phyloP scores from a whole-genome alignment of 2,329 filamentous ascomycete species.

The Penicillium sp. region DNA sequence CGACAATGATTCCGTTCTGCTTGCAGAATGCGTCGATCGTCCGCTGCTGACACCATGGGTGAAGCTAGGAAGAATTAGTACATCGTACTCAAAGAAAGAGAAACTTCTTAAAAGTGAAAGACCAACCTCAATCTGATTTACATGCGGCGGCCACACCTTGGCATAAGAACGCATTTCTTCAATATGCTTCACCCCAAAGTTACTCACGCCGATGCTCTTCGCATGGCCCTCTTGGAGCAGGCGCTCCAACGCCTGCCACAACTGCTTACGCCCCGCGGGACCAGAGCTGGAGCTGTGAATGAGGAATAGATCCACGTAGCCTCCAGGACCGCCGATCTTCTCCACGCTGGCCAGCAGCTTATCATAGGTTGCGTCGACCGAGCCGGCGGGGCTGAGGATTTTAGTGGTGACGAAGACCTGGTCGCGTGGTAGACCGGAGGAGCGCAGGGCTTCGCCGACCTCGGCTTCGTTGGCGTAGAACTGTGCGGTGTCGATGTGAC shows the following conservation, averaged over 20 bases:
- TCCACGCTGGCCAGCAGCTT: constrained; percentile 65
- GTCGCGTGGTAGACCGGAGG: constrained; percentile 56
- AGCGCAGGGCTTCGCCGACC: constrained; percentile 66
- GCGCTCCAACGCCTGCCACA: constrained; percentile 70
- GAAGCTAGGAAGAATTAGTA: constrained; percentile 56
- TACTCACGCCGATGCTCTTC: constrained; percentile 72
- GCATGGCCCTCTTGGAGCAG: constrained; percentile 63
- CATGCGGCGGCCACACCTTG: constrained; percentile 69
- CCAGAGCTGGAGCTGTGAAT: constrained; percentile 68
- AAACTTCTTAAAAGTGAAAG: neutral
- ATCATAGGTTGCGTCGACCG: constrained; percentile 63
- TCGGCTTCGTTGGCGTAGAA: constrained; percentile 71
- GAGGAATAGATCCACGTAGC: constrained; percentile 73
- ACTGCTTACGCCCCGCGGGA: constrained; percentile 58
- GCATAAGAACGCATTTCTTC: constrained; percentile 70
- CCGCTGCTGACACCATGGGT: constrained; percentile 72
- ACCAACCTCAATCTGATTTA: constrained; percentile 74
- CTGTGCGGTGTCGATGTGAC: constrained; percentile 65
- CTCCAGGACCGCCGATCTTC: constrained; percentile 61
- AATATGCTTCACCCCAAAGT: constrained; percentile 70
- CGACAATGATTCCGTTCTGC: constrained; percentile 55
- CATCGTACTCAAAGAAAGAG: too few relatives aligned
- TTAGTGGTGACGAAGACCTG: constrained; percentile 75
- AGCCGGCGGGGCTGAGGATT: constrained; percentile 60
- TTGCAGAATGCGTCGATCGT: constrained; percentile 61